Evolutionary conservation across 2,329 filamentous ascomycete species (phyloP).

Genomic region (Huntiella abstrusa): DNA sequence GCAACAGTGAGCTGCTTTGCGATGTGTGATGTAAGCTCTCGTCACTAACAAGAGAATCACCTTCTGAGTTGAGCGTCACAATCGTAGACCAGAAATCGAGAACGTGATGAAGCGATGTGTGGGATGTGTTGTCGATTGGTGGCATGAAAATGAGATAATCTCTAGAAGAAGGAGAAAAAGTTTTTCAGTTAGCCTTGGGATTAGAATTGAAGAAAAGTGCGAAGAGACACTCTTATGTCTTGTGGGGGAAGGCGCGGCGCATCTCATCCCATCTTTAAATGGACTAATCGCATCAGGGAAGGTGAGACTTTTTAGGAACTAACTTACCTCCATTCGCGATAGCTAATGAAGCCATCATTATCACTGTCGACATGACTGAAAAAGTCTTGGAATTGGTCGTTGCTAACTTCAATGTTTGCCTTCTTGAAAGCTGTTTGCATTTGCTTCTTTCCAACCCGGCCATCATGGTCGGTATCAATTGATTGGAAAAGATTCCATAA

Average conservation of each 20-base stretch:
- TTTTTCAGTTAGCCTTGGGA: neutral
- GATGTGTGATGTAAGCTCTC: slow-evolving; percentile 85
- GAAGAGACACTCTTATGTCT: neutral
- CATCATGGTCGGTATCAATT: slow-evolving; percentile 74
- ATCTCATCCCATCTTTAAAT: no score
- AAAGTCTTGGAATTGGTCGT: slow-evolving; percentile 61
- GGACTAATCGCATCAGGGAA: no score
- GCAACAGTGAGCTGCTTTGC: slow-evolving; percentile 57
- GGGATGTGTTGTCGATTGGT: slow-evolving; percentile 35
- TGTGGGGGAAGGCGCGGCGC: neutral
- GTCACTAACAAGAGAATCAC: slow-evolving; percentile 81
- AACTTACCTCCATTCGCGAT: slow-evolving; percentile 89
- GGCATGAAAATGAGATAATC: slow-evolving; percentile 89
- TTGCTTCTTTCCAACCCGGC: slow-evolving; percentile 73
- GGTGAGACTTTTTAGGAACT: no score
- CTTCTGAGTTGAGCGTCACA: slow-evolving; percentile 77
- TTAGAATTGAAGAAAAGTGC: neutral
- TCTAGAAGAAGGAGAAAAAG: slow-evolving; percentile 24
- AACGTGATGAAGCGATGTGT: slow-evolving; percentile 50
- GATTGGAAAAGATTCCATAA: slow-evolving; percentile 63
- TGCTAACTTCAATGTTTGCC: slow-evolving; percentile 62
- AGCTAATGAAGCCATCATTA: slow-evolving; percentile 71
- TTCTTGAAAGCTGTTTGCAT: slow-evolving; percentile 58
- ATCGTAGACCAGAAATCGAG: slow-evolving; percentile 83
- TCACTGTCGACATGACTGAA: slow-evolving; percentile 82